Percentiles rank a stretch among this genome's conserved stretches.
phyloP scores from a whole-genome alignment of 805 yeast species.

The Wickerhamomyces strasburgensis region DNA sequence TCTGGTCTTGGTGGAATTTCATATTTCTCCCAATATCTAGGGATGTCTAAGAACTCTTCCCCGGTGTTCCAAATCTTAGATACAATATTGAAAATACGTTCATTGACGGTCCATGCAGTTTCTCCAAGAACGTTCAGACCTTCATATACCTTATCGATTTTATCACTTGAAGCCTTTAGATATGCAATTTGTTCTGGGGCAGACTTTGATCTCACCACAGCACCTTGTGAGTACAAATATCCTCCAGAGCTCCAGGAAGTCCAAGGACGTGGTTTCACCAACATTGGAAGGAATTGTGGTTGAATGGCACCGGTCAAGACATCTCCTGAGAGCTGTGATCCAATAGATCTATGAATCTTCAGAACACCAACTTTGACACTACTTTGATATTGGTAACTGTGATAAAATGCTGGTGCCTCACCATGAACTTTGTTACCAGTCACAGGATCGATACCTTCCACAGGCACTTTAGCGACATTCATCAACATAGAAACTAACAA shows the following conservation, averaged over 20 bases:
- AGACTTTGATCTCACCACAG: constrained; percentile 71
- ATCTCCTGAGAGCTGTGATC: constrained; percentile 62
- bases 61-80: constrained; percentile 87
- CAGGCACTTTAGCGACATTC: constrained; percentile 78
- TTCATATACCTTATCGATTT: constrained; percentile 60
- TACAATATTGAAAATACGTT: constrained; percentile 59
- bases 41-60: constrained; percentile 64
- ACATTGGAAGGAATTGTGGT: constrained; percentile 91
- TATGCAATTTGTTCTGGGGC: constrained; percentile 90
- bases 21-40: constrained; percentile 46
- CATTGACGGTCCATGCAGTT: constrained; percentile 91
- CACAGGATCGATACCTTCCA: constrained; percentile 74
- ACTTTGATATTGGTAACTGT: constrained; percentile 73
- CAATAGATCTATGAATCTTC: constrained; percentile 65
- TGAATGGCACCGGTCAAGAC: constrained; percentile 59
- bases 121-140: constrained; percentile 84
- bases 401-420: constrained; percentile 85
- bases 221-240: constrained; percentile 57
- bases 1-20: constrained; percentile 55
- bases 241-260: constrained; percentile 79
- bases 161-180: constrained; percentile 74
- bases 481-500: constrained; percentile 67
- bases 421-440: constrained; percentile 65
- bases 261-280: constrained; percentile 90
- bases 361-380: constrained; percentile 82